phyloP scores from a whole-genome alignment of 768 basidiomycete species.

The Boletus rufocinnamomeus region DNA sequence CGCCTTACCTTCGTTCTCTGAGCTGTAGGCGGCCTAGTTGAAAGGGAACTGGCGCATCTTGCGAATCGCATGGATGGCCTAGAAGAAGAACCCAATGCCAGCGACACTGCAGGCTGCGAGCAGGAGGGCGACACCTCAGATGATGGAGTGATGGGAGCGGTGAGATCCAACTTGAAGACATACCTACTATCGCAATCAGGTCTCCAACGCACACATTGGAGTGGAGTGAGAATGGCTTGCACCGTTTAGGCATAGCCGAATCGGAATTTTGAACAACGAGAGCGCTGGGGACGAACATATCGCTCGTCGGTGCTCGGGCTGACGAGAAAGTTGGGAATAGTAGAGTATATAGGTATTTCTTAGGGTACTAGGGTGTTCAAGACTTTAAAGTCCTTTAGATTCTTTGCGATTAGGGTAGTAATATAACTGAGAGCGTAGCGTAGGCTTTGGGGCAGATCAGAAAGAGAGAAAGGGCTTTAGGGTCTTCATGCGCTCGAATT shows the following conservation, averaged over 20 bases:
- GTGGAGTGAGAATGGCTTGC: constrained; percentile 12
- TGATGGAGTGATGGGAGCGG: neutral
- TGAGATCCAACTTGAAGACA: neutral
- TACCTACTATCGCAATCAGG: constrained; percentile 27
- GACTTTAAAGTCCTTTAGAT: neutral
- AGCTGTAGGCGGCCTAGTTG: neutral
- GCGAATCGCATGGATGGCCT: constrained; percentile 22
- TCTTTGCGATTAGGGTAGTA: neutral
- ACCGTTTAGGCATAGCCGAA: neutral
- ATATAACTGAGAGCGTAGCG: neutral
- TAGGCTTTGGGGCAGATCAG: neutral
- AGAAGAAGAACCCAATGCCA: constrained; percentile 22
- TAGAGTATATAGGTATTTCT: neutral
- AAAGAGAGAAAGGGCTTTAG: neutral
- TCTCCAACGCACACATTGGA: constrained; percentile 27
- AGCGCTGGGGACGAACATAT: constrained; percentile 4
- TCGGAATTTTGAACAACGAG: neutral
- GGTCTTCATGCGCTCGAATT: neutral
- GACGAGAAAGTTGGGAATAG: neutral
- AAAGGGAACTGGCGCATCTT: constrained; percentile 23
- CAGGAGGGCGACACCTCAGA: neutral
- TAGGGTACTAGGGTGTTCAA: neutral
- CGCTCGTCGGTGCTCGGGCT: neutral
- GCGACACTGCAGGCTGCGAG: constrained; percentile 20
- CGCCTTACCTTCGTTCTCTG: constrained; percentile 4